A percentile compares a stretch with the other conserved stretches of the same genome.
Evolutionary conservation across 352 stramenopile species (phyloP).

Genomic region (Aphanomyces stellatus): DNA sequence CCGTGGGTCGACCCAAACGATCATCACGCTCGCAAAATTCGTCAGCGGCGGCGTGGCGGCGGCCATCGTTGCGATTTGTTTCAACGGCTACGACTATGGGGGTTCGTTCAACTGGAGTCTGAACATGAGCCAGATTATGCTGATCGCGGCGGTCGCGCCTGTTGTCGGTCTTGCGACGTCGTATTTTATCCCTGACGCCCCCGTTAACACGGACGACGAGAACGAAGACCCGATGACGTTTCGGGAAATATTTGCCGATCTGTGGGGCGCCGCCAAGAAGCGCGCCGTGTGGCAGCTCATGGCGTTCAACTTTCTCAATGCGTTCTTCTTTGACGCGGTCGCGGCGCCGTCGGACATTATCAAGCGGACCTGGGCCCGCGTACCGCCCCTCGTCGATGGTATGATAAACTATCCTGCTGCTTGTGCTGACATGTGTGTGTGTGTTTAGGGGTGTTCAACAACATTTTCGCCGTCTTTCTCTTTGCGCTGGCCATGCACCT

Average conservation of each 20-base stretch:
- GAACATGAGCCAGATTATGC: conserved; percentile 37
- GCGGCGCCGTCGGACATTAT: conserved; percentile 24
- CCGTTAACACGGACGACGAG: not conserved
- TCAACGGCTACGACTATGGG: conserved; percentile 43
- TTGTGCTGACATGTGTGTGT: conserved; percentile 18
- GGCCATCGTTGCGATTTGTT: conserved; percentile 35
- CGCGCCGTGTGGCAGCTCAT: conserved; percentile 30
- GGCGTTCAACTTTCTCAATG: conserved; percentile 32
- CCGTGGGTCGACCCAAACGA: conserved; percentile 39
- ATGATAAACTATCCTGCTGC: conserved; percentile 21
- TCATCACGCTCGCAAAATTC: conserved; percentile 24
- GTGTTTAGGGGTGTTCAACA: conserved; percentile 21
- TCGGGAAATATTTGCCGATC: conserved; percentile 1
- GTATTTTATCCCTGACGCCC: conserved; percentile 11
- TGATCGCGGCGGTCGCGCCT: conserved; percentile 25
- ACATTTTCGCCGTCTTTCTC: conserved; percentile 34
- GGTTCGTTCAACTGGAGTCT: conserved; percentile 40
- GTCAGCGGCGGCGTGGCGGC: conserved; percentile 10
- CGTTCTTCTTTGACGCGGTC: conserved; percentile 32
- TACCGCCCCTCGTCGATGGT: conserved; percentile 15
- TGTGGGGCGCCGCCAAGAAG: conserved; percentile 40
- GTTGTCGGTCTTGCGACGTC: conserved; percentile 12
- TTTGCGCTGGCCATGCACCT: conserved; percentile 19
- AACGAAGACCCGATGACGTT: not conserved
- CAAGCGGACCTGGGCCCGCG: conserved; percentile 26